A percentile compares a stretch with the other conserved stretches of the same genome.
These are phyloP conservation scores for Saccharomyces eubayanus DNA, from an alignment of 805 yeast genomes.

Conservation along the genomic window DNA sequence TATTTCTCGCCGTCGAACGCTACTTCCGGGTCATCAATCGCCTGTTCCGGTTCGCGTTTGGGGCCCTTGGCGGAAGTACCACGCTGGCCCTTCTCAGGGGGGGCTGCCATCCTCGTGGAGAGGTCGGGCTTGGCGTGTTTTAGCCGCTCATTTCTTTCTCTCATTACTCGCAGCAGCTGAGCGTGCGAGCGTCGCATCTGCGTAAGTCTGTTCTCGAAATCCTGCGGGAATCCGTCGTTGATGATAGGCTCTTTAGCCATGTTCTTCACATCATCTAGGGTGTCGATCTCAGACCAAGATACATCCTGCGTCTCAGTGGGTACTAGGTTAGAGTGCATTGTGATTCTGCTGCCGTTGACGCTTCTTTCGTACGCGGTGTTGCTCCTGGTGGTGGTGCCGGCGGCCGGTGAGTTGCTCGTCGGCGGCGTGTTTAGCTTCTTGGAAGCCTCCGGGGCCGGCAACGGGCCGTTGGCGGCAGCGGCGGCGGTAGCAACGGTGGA, in stretches of 20 bases:
- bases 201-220: constrained; percentile 32
- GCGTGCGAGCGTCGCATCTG: constrained; percentile 51
- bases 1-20: constrained; percentile 12
- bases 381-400: background rate
- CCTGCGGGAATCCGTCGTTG: constrained; percentile 36
- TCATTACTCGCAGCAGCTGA: constrained; percentile 32
- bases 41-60: background rate
- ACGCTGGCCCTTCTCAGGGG: background rate
- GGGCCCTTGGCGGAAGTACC: background rate
- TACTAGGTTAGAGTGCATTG: background rate
- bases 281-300: constrained; percentile 82
- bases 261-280: constrained; percentile 66
- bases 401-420: background rate
- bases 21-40: background rate
- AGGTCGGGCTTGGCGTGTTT: constrained; percentile 3
- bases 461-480: too few species aligned
- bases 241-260: constrained; percentile 45
- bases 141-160: constrained; percentile 20
- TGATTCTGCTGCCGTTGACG: constrained; percentile 18
- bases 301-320: constrained; percentile 36
- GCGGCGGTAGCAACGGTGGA: background rate
- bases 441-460: background rate
- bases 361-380: background rate
- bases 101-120: constrained; percentile 5
- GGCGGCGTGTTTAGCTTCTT: background rate